A percentile compares a stretch with the other conserved stretches of the same genome.
Evolutionary conservation across 148 eudicot genomes (phyloP).

Genomic region (Vaccinium macrocarpon): DNA sequence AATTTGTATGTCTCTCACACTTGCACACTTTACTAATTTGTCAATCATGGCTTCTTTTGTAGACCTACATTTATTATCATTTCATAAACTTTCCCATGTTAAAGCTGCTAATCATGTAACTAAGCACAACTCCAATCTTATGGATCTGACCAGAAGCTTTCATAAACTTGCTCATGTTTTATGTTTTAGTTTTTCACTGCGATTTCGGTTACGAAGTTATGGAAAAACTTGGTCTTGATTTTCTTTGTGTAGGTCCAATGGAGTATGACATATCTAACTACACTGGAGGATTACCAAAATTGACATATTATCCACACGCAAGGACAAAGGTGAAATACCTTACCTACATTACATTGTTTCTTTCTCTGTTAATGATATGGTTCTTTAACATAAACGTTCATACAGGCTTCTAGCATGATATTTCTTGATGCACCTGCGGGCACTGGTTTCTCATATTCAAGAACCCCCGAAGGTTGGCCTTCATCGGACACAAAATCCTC

Average conservation of each 20-base stretch:
- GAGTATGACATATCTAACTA: slow-evolving; percentile 24
- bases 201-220: background rate
- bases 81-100: background rate
- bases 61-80: background rate
- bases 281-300: slow-evolving; percentile 21
- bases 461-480: slow-evolving; percentile 18
- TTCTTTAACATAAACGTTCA: background rate
- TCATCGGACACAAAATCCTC: slow-evolving; percentile 26
- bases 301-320: slow-evolving; percentile 28
- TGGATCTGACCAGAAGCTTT: background rate
- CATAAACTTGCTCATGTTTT: background rate
- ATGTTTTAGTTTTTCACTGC: background rate
- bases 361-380: background rate
- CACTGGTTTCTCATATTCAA: slow-evolving; percentile 36
- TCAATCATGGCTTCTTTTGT: background rate
- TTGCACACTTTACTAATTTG: background rate
- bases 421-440: slow-evolving; percentile 38
- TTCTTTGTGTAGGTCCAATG: slow-evolving; percentile 17
- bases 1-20: background rate
- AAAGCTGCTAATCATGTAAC: background rate
- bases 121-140: background rate
- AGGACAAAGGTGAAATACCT: slow-evolving; percentile 22
- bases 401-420: slow-evolving; percentile 31
- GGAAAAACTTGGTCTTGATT: background rate
- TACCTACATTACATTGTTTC: background rate